Evolutionary conservation across 2,329 filamentous ascomycete genomes (phyloP), one percentile per base, ranked within the genome.

Genomic region (Curvularia spicifera): DNA sequence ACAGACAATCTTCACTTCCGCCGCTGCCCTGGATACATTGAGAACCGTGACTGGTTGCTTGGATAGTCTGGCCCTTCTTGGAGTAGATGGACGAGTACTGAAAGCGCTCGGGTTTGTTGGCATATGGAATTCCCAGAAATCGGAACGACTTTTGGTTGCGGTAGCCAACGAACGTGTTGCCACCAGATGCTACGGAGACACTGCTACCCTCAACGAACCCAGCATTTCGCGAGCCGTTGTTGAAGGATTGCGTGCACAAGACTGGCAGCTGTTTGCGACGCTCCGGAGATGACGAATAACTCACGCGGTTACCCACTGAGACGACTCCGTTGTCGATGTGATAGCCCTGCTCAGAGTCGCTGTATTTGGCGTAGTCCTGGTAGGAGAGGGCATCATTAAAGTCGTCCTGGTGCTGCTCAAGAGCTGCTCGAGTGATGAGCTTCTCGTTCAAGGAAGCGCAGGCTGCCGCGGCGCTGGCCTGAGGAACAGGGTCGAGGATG

Each of bases 61-160:
- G 73, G 12, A 84, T 78, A 0, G 75, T 80, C 58, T 82, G 70
- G 0, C 79, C 81, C 2, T 73, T 79, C 18, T 76, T 71, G 20
- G 77, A 79, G 61, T 83, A 84, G 2, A 79, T 54, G 0, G 75
- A 72, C 1, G 82, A 82, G 71, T 85, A 82, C 35, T 76, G 71
- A 67, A 79, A 83, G 26, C 81, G 75, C 37, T 73, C 64, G 5
- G 79, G 76, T 10, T 53, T 75, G n/a, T 75, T 72, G 13, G 81
- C 81, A 59, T 81, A 83, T 4, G 78, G 78, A 24, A 83, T 78
- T 1, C 81, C 80, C 10, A 78, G 69, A 63, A 83, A 83, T 72
- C 71, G 68, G 49, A 75, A 75, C 5, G 72, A 84, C 65, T 84
- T 83, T 60, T 83, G 78, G 64, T 85, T 84, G 7, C 83, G 78